phyloP scores from a whole-genome alignment of 2,329 filamentous ascomycete genomes.

The Stachybotrys elegans region DNA sequence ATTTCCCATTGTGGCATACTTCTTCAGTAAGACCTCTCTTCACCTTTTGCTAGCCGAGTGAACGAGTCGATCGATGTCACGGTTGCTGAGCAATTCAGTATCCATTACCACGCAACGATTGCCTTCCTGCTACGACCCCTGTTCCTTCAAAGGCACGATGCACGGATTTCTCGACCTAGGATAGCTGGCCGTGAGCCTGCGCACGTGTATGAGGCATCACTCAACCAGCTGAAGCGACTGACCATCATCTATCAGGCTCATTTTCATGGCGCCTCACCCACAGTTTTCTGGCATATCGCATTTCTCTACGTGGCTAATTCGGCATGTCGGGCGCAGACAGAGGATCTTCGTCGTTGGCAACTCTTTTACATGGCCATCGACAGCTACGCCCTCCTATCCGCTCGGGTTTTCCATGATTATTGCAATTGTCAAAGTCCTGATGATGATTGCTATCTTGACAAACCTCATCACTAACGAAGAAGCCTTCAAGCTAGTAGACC shows the following conservation, averaged over 20 bases:
- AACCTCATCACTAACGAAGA: conserved; percentile 4
- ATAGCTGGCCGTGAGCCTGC: neutral
- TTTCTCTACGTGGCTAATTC: conserved; percentile 9
- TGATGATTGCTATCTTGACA: conserved; percentile 5
- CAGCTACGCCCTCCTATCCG: conserved; percentile 6
- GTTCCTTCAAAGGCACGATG: neutral
- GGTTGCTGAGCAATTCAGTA: conserved; percentile 14
- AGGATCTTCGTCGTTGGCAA: neutral
- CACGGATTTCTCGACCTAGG: neutral
- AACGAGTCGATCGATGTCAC: no score
- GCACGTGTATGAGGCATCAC: neutral
- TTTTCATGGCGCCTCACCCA: neutral
- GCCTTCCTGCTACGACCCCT: conserved; percentile 21
- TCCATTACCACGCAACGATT: conserved; percentile 25
- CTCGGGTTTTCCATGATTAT: conserved; percentile 5
- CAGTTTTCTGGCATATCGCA: conserved; percentile 8
- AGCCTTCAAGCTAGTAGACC: neutral
- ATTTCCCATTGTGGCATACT: neutral
- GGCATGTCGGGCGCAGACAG: neutral
- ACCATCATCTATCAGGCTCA: conserved; percentile 4
- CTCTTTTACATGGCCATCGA: conserved; percentile 5
- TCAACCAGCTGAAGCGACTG: neutral
- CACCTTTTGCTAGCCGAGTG: neutral
- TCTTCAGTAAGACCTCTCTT: neutral
- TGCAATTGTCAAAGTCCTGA: conserved; percentile 5